Conservation (phyloP, 2,329 filamentous ascomycete genomes). For the Cladosporium sp. region DNA sequence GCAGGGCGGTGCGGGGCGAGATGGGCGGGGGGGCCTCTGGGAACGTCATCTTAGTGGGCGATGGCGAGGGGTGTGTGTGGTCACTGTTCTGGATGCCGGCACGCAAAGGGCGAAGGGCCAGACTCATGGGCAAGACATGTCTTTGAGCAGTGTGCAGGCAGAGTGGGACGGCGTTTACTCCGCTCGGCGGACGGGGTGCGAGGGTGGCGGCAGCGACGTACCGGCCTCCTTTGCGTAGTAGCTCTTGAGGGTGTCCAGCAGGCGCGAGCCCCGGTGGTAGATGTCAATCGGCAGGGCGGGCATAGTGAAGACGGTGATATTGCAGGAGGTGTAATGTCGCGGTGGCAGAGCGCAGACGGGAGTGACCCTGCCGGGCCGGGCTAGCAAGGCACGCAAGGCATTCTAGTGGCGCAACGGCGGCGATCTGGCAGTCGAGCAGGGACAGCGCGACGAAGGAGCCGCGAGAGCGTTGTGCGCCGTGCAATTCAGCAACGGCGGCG, state of each 20-base stretch:
- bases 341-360: constrained; percentile 1
- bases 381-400: neutral
- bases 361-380: neutral
- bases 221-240: constrained; percentile 15
- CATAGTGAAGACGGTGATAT: constrained; percentile 12
- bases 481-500: neutral
- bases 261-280: constrained; percentile 9
- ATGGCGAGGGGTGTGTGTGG: neutral
- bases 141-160: neutral
- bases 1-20: constrained; percentile 23
- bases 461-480: neutral
- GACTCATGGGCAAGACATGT: constrained; percentile 7
- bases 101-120: neutral
- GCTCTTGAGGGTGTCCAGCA: constrained; percentile 12
- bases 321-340: constrained; percentile 1
- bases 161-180: neutral
- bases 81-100: neutral
- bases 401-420: neutral
- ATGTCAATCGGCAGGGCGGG: constrained; percentile 11
- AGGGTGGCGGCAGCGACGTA: constrained; percentile 10
- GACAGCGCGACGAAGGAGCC: neutral
- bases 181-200: neutral
- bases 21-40: constrained; percentile 24
- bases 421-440: neutral
- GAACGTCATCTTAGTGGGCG: constrained; percentile 4